Conservation (phyloP, 148 eudicot genomes). For the Gaultheria prostrata region DNA sequence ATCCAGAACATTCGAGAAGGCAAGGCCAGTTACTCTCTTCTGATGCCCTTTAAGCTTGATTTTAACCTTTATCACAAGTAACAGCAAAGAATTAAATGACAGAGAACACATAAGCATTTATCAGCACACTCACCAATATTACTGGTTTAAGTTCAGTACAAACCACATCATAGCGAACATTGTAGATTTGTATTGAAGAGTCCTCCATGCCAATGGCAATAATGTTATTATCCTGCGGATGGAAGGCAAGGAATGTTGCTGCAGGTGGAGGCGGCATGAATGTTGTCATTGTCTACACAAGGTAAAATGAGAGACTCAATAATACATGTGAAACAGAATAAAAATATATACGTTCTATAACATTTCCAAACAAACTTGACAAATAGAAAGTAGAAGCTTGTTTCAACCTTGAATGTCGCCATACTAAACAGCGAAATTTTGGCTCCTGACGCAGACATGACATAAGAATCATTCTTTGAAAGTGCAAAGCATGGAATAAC, state of each 20-base stretch:
- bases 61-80: conserved; percentile 35
- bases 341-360: neutral
- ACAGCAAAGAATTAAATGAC: conserved; percentile 1
- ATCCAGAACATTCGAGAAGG: conserved; percentile 51
- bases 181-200: conserved; percentile 79
- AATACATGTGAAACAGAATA: neutral
- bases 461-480: conserved; percentile 91
- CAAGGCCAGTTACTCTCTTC: conserved; percentile 65
- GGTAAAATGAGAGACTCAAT: neutral
- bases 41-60: conserved; percentile 58
- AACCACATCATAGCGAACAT: conserved; percentile 83
- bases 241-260: conserved; percentile 85
- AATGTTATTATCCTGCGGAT: conserved; percentile 90
- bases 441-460: conserved; percentile 86
- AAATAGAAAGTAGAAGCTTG: neutral
- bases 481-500: conserved; percentile 82
- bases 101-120: neutral
- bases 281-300: conserved; percentile 76
- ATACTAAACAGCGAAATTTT: conserved; percentile 76
- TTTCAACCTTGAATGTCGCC: conserved; percentile 73
- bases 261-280: conserved; percentile 95
- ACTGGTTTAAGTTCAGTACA: conserved; percentile 13
- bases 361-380: neutral
- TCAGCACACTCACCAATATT: neutral
- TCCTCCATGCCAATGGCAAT: conserved; percentile 97